Evolutionary conservation across 2,329 filamentous ascomycete species (phyloP).

Genomic region (Colletotrichum chlorophyti): DNA sequence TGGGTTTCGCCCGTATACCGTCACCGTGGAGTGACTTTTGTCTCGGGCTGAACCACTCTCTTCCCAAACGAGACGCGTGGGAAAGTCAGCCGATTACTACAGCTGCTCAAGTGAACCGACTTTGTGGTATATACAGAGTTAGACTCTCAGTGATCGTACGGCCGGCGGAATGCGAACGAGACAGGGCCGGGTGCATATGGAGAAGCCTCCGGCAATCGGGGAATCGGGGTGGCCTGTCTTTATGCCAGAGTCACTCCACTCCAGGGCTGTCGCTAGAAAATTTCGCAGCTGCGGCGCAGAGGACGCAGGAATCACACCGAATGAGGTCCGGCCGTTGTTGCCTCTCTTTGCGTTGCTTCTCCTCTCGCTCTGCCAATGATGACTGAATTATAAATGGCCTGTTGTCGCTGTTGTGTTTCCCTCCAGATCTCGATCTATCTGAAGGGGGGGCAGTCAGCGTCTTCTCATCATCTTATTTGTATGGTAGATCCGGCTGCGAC

Average conservation of each 20-base stretch:
- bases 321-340: slow-evolving; percentile 4
- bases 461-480: slow-evolving; percentile 10
- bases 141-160: slow-evolving; percentile 11
- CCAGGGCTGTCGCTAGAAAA: slow-evolving; percentile 23
- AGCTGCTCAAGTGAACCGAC: slow-evolving; percentile 24
- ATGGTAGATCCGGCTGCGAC: slow-evolving; percentile 2
- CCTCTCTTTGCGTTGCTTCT: slow-evolving; percentile 5
- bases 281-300: slow-evolving; percentile 16
- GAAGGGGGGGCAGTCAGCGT: slow-evolving; percentile 1
- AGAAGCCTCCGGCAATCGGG: slow-evolving; percentile 12
- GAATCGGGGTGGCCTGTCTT: slow-evolving; percentile 18
- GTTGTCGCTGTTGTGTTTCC: slow-evolving; percentile 9
- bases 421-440: slow-evolving; percentile 20
- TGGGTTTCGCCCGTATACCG: slow-evolving; percentile 9
- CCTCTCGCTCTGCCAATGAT: not conserved
- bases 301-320: slow-evolving; percentile 5
- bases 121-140: slow-evolving; percentile 1
- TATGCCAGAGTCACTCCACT: slow-evolving; percentile 27
- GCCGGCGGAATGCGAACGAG: slow-evolving; percentile 8
- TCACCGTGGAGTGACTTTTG: slow-evolving; percentile 21
- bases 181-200: slow-evolving; percentile 5
- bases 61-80: not conserved
- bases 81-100: slow-evolving; percentile 19
- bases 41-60: slow-evolving; percentile 8
- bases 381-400: slow-evolving; percentile 16